Conservation (phyloP, 345 rosid species). For the Lepidium africanum region DNA sequence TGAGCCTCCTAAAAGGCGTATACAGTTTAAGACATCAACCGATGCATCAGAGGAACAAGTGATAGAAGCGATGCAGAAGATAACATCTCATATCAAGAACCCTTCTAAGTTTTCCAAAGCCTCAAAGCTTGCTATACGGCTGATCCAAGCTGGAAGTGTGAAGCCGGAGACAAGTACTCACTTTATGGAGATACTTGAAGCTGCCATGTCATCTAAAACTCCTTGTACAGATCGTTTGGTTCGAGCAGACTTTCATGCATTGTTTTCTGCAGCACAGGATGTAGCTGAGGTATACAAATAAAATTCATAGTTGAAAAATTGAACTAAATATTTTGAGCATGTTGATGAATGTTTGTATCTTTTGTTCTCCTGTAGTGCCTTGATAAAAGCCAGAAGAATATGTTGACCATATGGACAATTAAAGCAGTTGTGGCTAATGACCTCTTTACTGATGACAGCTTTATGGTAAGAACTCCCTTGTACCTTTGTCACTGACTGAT, state of each 20-base stretch:
- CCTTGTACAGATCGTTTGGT: slow-evolving; percentile 76
- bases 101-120: slow-evolving; percentile 79
- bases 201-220: slow-evolving; percentile 68
- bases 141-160: slow-evolving; percentile 86
- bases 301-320: not conserved
- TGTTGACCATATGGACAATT: slow-evolving; percentile 57
- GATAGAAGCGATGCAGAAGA: slow-evolving; percentile 88
- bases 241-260: slow-evolving; percentile 63
- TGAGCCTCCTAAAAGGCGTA: slow-evolving; percentile 38
- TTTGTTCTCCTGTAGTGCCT: slow-evolving; percentile 45
- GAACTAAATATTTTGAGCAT: not conserved
- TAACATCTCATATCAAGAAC: slow-evolving; percentile 77
- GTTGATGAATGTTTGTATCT: slow-evolving; percentile 10
- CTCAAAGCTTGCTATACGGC: slow-evolving; percentile 79
- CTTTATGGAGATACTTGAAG: slow-evolving; percentile 71
- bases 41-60: slow-evolving; percentile 85
- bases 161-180: slow-evolving; percentile 67
- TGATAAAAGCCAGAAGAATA: slow-evolving; percentile 63
- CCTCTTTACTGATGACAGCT: slow-evolving; percentile 91
- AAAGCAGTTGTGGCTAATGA: slow-evolving; percentile 88
- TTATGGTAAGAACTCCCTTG: slow-evolving; percentile 49
- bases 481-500: not conserved
- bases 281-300: slow-evolving; percentile 46
- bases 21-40: slow-evolving; percentile 83
- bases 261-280: slow-evolving; percentile 83